Evolutionary conservation across 371 early-diverging fungal species (phyloP).

Genomic region (Enteropsectra breve): DNA sequence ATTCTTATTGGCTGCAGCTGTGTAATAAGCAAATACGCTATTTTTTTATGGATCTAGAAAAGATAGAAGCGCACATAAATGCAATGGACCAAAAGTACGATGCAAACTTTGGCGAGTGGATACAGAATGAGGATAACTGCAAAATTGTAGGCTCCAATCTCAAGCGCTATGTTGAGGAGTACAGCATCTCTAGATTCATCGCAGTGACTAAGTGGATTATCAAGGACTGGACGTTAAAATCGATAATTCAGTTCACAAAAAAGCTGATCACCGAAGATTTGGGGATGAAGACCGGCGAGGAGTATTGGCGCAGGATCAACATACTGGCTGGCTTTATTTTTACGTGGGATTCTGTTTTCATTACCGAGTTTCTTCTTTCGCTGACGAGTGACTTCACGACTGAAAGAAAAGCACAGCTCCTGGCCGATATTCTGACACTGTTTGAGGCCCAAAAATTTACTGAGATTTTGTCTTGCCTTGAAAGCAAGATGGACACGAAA

Average conservation of each 20-base stretch:
- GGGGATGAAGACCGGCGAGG: not conserved
- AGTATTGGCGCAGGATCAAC: slow-evolving; percentile 25
- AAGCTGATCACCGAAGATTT: slow-evolving; percentile 55
- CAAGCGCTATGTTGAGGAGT: slow-evolving; percentile 56
- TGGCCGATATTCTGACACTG: slow-evolving; percentile 15
- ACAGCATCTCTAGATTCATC: slow-evolving; percentile 49
- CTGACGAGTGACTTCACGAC: slow-evolving; percentile 30
- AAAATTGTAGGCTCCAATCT: slow-evolving; percentile 54
- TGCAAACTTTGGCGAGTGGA: slow-evolving; percentile 62
- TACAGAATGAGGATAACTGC: slow-evolving; percentile 59
- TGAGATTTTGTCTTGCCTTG: slow-evolving; percentile 44
- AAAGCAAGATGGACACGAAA: slow-evolving; percentile 35
- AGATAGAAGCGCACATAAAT: slow-evolving; percentile 56
- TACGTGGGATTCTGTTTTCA: slow-evolving; percentile 60
- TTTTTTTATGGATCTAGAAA: no score
- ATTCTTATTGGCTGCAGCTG: no score
- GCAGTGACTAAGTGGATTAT: slow-evolving; percentile 61
- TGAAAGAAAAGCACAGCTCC: slow-evolving; percentile 24
- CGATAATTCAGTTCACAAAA: slow-evolving; percentile 55
- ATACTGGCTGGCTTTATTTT: slow-evolving; percentile 51
- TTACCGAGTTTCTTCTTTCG: slow-evolving; percentile 55
- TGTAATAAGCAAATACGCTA: no score
- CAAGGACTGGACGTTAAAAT: slow-evolving; percentile 58
- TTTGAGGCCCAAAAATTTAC: slow-evolving; percentile 44
- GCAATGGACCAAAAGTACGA: slow-evolving; percentile 61